phyloP scores from a whole-genome alignment of 2,329 filamentous ascomycete species.

The Grosmannia clavigera region DNA sequence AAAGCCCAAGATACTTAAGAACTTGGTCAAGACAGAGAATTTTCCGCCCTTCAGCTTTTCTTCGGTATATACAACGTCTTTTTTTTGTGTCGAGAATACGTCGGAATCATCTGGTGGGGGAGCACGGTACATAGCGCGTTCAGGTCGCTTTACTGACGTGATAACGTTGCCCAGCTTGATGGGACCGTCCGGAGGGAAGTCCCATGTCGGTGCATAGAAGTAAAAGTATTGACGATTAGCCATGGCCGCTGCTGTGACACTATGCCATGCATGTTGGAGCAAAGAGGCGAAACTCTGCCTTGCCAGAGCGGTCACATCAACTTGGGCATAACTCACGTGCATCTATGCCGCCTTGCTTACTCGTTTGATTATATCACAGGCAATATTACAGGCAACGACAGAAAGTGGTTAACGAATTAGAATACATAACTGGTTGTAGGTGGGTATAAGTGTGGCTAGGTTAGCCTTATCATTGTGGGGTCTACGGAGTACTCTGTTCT shows the following conservation, averaged over 20 bases:
- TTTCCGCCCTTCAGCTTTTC: background rate
- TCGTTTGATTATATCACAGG: no score
- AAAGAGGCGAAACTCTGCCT: no score
- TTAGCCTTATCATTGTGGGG: no score
- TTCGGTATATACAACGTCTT: background rate
- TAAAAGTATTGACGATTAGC: background rate
- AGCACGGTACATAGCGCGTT: background rate
- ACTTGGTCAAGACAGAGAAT: background rate
- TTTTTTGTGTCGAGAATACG: background rate
- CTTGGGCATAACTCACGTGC: no score
- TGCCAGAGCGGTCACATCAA: no score
- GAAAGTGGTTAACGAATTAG: no score
- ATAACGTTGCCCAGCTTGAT: background rate
- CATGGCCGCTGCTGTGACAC: background rate
- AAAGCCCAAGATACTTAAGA: background rate
- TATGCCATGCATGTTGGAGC: no score
- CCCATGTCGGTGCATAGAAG: background rate
- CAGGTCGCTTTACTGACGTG: background rate
- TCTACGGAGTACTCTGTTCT: no score
- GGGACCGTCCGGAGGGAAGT: background rate
- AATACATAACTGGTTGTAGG: no score
- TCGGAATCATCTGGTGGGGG: background rate
- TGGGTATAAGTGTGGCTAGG: no score
- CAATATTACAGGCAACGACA: no score
- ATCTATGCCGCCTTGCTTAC: no score